A percentile compares a stretch with the other conserved stretches of the same genome.
phyloP scores from a whole-genome alignment of 2,329 filamentous ascomycete genomes.

The Aureobasidium lini region DNA sequence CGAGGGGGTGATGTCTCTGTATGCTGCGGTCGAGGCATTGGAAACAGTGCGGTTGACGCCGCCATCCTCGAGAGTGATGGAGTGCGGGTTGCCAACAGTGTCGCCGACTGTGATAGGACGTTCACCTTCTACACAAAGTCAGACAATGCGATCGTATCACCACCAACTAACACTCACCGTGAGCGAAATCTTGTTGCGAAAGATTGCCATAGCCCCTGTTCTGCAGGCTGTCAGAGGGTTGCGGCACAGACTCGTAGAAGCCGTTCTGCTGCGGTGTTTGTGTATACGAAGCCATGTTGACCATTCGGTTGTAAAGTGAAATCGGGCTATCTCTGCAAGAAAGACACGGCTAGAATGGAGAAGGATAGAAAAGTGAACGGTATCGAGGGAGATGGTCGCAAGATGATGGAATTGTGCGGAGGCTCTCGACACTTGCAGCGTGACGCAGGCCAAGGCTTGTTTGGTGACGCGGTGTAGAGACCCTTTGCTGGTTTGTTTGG shows the following conservation, averaged over 20 bases:
- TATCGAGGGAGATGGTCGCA: not conserved
- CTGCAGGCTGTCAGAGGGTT: slow-evolving; percentile 30
- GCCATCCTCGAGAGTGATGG: slow-evolving; percentile 60
- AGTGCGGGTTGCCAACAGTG: slow-evolving; percentile 55
- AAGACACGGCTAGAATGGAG: not conserved
- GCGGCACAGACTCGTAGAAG: slow-evolving; percentile 33
- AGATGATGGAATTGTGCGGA: slow-evolving; percentile 6
- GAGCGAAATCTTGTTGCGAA: slow-evolving; percentile 32
- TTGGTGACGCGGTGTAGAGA: not conserved
- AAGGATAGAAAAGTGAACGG: not conserved
- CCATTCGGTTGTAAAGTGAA: not conserved
- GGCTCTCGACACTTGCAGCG: not conserved
- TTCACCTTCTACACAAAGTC: not conserved
- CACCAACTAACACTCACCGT: slow-evolving; percentile 26
- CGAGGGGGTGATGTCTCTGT: slow-evolving; percentile 38
- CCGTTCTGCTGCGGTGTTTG: slow-evolving; percentile 21
- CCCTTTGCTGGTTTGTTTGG: slow-evolving; percentile 8
- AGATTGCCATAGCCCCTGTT: slow-evolving; percentile 27
- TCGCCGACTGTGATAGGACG: slow-evolving; percentile 37
- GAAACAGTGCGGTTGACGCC: slow-evolving; percentile 56
- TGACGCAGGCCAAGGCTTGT: not conserved
- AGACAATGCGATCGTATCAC: slow-evolving; percentile 31
- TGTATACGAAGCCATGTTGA: slow-evolving; percentile 20
- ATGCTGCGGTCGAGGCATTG: slow-evolving; percentile 40
- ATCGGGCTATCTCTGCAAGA: not conserved